These are phyloP conservation scores for Pseudogymnoascus destructans DNA, from an alignment of 2,329 filamentous ascomycete genomes.

Conservation along the genomic window DNA sequence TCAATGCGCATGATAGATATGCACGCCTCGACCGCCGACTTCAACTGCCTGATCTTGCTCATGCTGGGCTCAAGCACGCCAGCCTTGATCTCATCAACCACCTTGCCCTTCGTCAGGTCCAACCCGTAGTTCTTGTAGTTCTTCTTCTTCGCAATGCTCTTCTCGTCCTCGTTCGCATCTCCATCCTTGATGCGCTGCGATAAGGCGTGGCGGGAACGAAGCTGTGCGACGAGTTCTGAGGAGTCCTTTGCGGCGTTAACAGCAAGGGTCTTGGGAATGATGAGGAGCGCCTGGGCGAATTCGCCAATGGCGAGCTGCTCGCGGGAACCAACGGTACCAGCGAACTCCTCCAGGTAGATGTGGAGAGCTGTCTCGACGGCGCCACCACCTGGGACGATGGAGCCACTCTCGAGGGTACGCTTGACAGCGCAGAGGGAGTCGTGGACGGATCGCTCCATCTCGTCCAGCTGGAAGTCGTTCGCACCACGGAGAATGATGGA, in stretches of 20 bases:
- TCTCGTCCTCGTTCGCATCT: constrained; percentile 75
- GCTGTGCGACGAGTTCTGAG: constrained; percentile 86
- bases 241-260: constrained; percentile 96
- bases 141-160: constrained; percentile 83
- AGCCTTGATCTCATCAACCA: constrained; percentile 85
- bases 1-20: constrained; percentile 99
- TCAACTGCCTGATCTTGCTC: constrained; percentile 96
- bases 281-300: constrained; percentile 86
- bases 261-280: constrained; percentile 91
- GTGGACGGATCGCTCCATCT: constrained; percentile 98
- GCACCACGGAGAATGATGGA: constrained; percentile 92
- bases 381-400: constrained; percentile 90
- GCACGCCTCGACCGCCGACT: constrained; percentile 96
- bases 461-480: constrained; percentile 93
- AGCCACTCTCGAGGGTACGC: constrained; percentile 89
- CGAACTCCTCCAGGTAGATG: constrained; percentile 98
- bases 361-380: constrained; percentile 97
- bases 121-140: constrained; percentile 98
- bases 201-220: constrained; percentile 84
- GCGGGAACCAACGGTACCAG: constrained; percentile 88
- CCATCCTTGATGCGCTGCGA: constrained; percentile 84
- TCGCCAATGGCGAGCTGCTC: constrained; percentile 97
- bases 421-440: constrained; percentile 95
- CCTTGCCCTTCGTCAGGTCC: constrained; percentile 77
- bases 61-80: constrained; percentile 94